Base-by-base conservation (phyloP, 2,329 filamentous ascomycete species). In the Alternaria burnsii region DNA sequence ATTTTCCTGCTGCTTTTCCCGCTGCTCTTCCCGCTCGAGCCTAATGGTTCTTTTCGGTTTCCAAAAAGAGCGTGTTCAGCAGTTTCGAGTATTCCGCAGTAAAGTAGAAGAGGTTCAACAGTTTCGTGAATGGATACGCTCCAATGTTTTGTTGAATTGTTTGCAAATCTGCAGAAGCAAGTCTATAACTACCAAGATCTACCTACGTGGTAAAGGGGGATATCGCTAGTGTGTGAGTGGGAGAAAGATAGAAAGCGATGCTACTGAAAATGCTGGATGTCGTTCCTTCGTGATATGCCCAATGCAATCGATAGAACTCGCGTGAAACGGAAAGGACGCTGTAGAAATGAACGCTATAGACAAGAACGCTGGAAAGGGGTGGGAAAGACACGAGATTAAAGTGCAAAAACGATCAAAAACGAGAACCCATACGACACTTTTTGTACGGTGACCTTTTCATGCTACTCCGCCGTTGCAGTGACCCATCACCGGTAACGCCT, bases 221-320 rank as follows among this genome's bases (percentile, higher is more conserved):
- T 50, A 50, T 50, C 46, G 46, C 32, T 36, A 22, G 30, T 50
- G 30, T 50, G 44, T 32, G 32, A 32, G 18, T 24, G 38, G 40
- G 40, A 52, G 11, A 42, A 20, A 9, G 58, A 55, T 44, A 22
- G 54, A 61, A 59, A 48, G 32, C 30, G 36, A 14, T 34, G n/a
- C 38, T 58, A 53, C 58, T 53, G 22, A 12, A 28, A 61, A 68
- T 65, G 61, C 66, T 58, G 60, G 64, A 65, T 67, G 62, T 67
- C 66, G 62, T 68, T 57, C 65, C 64, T 65, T 65, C 66, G 66
- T 68, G 30, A 63, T 41, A 56, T 42, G 54, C 50, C 43, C 18
- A 48, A 30, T 22, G 51, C 36, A 41, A 46, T 42, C 42, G 32
- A 36, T 20, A 41, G 14, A 26, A 48, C 22, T 38, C 34, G 40